Base-by-base conservation (phyloP, 2,329 filamentous ascomycete genomes). In the Dothidotthia symphoricarpi region DNA sequence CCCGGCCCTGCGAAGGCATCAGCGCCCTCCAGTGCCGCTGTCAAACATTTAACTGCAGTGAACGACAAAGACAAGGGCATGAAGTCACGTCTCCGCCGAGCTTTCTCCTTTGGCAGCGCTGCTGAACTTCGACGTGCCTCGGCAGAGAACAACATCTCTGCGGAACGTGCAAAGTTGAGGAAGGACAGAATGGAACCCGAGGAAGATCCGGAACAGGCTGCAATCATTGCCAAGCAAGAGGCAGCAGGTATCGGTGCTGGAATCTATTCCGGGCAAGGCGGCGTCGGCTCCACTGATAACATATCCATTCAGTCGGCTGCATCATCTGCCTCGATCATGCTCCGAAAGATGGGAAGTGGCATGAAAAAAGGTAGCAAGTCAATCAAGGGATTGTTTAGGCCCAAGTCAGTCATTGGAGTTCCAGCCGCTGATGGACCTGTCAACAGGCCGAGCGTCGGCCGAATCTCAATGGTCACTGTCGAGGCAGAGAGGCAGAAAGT, bases 301-400 rank as follows among this genome's bases (percentile, higher is more conserved):
- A 70, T 98, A 29, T 94, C 88, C 11, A 88, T 94, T 48, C 91
- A 87, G 1, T 94, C 88, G 3, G 94, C 88, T 8, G 88, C 88
- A 14, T 94, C 88, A 6, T 94, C 88, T 14, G 88, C 88, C 24
- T 94, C 88, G 19, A 82, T 94, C 55, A 94, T 94, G 88, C 86
- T 98, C 51, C 83, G 93, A 36, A 98, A 98, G 73, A 98, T 98
- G 93, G 93, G 93, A 39, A 88, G 89, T 50, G 90, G 91, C n/a
- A 86, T 97, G 82, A 97, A 95, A 77, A 94, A 93, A 69, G 85
- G 88, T 34, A 86, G 85, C 13, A 80, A 90, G 31, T 96, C 90
- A 16, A 80, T 98, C 36, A 94, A 94, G 52, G 93, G 93, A 16
- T 75, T 98, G 6, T 98, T 98, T 73, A 79, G 93, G 47, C 91